Evolutionary conservation across 2,329 filamentous ascomycete species (phyloP).

Genomic region (Botrytis hyacinthi): DNA sequence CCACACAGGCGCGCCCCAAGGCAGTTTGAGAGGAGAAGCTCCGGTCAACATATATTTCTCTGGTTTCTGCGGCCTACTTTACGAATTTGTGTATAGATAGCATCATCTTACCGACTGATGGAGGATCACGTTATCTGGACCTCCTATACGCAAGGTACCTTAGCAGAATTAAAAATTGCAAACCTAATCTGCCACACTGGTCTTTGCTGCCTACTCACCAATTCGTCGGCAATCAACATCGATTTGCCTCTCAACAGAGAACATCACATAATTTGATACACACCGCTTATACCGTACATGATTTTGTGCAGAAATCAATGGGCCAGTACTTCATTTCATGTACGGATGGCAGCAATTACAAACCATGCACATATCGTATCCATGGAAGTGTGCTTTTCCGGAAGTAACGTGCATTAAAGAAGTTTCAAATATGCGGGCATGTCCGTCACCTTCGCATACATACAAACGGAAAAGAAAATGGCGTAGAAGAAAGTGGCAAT

Average conservation of each 20-base stretch:
- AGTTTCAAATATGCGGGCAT: background rate
- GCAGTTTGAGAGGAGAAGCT: background rate
- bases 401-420: background rate
- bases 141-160: background rate
- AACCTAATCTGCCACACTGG: background rate
- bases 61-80: background rate
- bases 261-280: background rate
- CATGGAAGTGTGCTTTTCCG: background rate
- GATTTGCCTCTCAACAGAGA: background rate
- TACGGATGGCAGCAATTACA: background rate
- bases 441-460: background rate
- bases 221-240: background rate
- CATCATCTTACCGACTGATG: background rate
- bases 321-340: background rate
- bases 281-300: background rate
- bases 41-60: background rate
- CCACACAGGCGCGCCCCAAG: background rate
- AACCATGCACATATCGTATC: background rate
- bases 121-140: background rate
- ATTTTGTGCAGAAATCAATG: background rate
- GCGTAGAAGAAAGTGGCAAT: background rate
- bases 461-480: background rate
- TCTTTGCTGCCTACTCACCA: background rate
- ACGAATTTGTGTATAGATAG: background rate
- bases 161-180: background rate